Percentiles rank a stretch among this genome's conserved stretches.
These are phyloP conservation scores for Ilyonectria mors-panacis DNA, from an alignment of 2,329 filamentous ascomycete species.

Conservation along the genomic window DNA sequence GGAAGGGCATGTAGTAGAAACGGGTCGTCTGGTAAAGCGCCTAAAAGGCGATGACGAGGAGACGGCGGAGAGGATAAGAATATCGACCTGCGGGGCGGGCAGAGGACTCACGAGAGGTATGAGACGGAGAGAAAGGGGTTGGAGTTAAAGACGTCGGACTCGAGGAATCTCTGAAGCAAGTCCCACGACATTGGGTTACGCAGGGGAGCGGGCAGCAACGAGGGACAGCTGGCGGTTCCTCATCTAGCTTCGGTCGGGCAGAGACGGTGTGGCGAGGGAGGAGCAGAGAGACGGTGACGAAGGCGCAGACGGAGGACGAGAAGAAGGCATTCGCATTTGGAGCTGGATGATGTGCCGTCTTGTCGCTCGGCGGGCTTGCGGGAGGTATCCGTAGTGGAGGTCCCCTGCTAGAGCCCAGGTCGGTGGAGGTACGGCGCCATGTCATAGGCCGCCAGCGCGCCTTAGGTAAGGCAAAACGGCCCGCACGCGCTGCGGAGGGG, in stretches of 20 bases:
- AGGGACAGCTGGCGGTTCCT: slow-evolving; percentile 54
- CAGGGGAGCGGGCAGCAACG: slow-evolving; percentile 50
- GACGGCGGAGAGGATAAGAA: background rate
- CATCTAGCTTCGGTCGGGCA: slow-evolving; percentile 53
- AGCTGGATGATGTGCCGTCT: slow-evolving; percentile 23
- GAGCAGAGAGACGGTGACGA: slow-evolving; percentile 13
- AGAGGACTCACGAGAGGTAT: slow-evolving; percentile 82
- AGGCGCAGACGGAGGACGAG: slow-evolving; percentile 11
- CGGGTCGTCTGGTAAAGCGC: slow-evolving; percentile 1
- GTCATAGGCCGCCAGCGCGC: slow-evolving; percentile 23
- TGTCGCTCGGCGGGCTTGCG: slow-evolving; percentile 22
- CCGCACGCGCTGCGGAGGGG: slow-evolving; percentile 8
- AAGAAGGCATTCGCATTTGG: slow-evolving; percentile 28
- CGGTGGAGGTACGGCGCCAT: slow-evolving; percentile 21
- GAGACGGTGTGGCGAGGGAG: slow-evolving; percentile 25
- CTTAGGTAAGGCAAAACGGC: slow-evolving; percentile 30
- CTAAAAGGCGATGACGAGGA: background rate
- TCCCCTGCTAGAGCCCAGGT: slow-evolving; percentile 15
- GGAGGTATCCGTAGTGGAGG: slow-evolving; percentile 31
- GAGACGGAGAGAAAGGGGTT: slow-evolving; percentile 90
- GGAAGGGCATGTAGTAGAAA: slow-evolving; percentile 17
- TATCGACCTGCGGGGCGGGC: slow-evolving; percentile 8
- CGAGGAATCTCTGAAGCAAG: slow-evolving; percentile 90
- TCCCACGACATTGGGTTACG: slow-evolving; percentile 81
- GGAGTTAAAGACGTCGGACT: slow-evolving; percentile 94